Evolutionary conservation across 768 basidiomycete genomes (phyloP).

Genomic region (Hygrocybe punicea): DNA sequence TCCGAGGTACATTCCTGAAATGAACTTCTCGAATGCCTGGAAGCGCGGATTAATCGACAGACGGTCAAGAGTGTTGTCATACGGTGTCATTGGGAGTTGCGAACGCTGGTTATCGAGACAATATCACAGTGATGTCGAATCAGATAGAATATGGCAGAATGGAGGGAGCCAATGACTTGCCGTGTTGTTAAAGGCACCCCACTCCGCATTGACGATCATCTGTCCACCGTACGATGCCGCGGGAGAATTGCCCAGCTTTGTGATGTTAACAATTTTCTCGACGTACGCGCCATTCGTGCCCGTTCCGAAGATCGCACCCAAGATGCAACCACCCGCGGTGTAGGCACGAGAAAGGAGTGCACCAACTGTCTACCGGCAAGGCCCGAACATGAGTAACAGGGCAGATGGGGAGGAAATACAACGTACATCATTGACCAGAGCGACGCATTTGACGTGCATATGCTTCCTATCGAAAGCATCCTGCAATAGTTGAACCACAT

Average conservation of each 20-base stretch:
- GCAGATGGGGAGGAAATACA: not conserved
- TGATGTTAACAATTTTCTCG: slow-evolving; percentile 82
- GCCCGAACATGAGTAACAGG: not conserved
- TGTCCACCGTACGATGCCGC: slow-evolving; percentile 59
- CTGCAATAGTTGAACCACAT: slow-evolving; percentile 76
- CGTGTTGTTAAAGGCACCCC: slow-evolving; percentile 96
- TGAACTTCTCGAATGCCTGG: slow-evolving; percentile 97
- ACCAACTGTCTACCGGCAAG: slow-evolving; percentile 75
- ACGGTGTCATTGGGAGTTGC: slow-evolving; percentile 82
- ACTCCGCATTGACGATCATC: slow-evolving; percentile 98
- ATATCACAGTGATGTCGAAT: not conserved
- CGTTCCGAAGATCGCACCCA: slow-evolving; percentile 94
- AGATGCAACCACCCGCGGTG: slow-evolving; percentile 83
- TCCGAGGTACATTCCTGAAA: slow-evolving; percentile 98
- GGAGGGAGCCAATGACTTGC: slow-evolving; percentile 41
- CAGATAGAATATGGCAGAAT: not conserved
- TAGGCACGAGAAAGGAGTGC: slow-evolving; percentile 91
- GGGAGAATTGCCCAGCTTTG: slow-evolving; percentile 65
- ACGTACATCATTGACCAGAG: slow-evolving; percentile 79
- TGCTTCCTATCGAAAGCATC: slow-evolving; percentile 79
- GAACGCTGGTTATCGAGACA: slow-evolving; percentile 4
- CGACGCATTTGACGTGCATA: slow-evolving; percentile 75
- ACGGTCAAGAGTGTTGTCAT: slow-evolving; percentile 89
- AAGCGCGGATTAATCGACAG: slow-evolving; percentile 89
- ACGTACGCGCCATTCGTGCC: slow-evolving; percentile 99